Evolutionary conservation across 176 grass and related monocot species (phyloP).

Genomic region (Carex parvula): DNA sequence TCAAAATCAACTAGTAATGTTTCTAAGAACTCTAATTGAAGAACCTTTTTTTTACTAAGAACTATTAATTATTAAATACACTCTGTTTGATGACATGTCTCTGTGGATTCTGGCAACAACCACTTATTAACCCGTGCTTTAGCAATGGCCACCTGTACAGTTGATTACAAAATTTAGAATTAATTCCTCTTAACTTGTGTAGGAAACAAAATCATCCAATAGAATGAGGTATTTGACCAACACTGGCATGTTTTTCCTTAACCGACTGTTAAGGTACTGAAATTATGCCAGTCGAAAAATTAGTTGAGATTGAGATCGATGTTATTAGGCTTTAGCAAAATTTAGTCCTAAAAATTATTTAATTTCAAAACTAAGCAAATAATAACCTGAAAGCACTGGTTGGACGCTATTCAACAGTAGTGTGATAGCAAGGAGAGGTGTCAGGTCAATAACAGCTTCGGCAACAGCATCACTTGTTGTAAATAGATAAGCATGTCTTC

Average conservation of each 20-base stretch:
- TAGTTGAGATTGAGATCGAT: neutral
- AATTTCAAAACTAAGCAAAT: neutral
- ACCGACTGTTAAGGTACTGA: neutral
- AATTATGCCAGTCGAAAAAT: neutral
- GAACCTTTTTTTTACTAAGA: neutral
- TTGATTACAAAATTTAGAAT: neutral
- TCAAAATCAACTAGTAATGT: too few relatives aligned
- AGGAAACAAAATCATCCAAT: neutral
- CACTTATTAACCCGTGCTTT: slow-evolving; percentile 9
- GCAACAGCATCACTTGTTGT: slow-evolving; percentile 46
- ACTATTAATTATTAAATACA: neutral
- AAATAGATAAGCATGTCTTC: slow-evolving; percentile 50
- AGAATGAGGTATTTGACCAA: neutral
- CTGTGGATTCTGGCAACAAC: neutral
- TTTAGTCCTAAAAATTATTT: slow-evolving; percentile 35
- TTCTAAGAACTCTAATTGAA: too few relatives aligned
- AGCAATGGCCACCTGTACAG: slow-evolving; percentile 6
- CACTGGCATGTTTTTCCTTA: neutral
- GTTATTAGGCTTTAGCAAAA: neutral
- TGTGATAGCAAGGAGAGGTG: slow-evolving; percentile 42
- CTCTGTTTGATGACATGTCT: neutral
- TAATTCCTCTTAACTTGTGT: neutral
- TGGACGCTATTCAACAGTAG: slow-evolving; percentile 66
- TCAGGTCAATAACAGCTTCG: slow-evolving; percentile 35
- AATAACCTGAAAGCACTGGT: slow-evolving; percentile 54